These are phyloP conservation scores for Salinomyces thailandicus DNA, from an alignment of 2,329 filamentous ascomycete species.

Conservation along the genomic window DNA sequence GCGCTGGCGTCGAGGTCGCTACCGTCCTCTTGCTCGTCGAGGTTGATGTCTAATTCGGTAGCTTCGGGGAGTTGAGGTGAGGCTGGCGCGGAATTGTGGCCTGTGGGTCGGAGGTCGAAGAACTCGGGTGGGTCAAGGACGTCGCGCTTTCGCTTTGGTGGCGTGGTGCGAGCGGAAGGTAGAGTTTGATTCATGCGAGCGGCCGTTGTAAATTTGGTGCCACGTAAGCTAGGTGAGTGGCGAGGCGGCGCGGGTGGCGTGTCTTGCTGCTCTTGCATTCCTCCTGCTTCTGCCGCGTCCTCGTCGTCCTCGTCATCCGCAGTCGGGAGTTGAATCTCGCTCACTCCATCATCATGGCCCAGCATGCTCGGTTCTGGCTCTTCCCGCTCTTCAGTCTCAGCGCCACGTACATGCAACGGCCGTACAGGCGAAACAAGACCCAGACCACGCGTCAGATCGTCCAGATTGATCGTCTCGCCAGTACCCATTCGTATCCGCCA, in stretches of 20 bases:
- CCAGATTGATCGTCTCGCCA: conserved; percentile 56
- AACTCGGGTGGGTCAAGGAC: conserved; percentile 26
- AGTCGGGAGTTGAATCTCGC: conserved; percentile 14
- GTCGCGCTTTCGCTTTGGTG: conserved; percentile 20
- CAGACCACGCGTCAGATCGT: conserved; percentile 51
- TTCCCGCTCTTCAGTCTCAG: not conserved
- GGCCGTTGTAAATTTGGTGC: too few species aligned
- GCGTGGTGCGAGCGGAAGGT: too few species aligned
- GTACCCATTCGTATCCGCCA: conserved; percentile 78
- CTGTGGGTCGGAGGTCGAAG: conserved; percentile 25
- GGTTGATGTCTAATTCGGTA: conserved; percentile 2
- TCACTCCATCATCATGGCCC: conserved; percentile 15
- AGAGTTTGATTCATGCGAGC: too few species aligned
- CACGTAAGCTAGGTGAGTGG: conserved; percentile 1
- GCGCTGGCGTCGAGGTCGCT: conserved; percentile 25
- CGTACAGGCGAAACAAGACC: conserved; percentile 37
- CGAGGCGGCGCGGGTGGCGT: not conserved
- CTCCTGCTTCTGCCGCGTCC: conserved; percentile 1
- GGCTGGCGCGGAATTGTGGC: conserved; percentile 5
- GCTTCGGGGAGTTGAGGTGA: conserved; percentile 4
- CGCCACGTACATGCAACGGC: conserved; percentile 9
- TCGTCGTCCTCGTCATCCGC: conserved; percentile 5
- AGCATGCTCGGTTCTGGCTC: conserved; percentile 17
- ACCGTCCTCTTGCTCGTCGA: conserved; percentile 17
- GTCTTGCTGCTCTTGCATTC: not conserved